Evolutionary conservation across 225 moss, liverwort and hornwort genomes (phyloP), one percentile per base, ranked within the genome.

Genomic region (Thuidium tamariscinum): DNA sequence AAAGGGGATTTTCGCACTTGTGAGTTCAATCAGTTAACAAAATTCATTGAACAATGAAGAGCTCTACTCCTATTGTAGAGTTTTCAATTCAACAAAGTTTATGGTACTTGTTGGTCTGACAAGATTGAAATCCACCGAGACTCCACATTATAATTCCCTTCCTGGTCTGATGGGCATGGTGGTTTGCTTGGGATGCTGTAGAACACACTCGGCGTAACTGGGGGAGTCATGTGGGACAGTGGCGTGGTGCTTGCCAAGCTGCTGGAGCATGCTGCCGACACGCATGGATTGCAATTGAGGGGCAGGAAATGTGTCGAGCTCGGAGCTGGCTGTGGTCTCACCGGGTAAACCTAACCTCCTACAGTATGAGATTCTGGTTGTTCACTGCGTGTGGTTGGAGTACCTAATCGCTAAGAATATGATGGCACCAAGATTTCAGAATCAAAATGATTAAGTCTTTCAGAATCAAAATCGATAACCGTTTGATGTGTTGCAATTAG

Each of bases 171-270:
- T 84, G 90, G 78, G 65, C 59, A 54, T 88, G 39, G 42, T 67
- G 82, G 54, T 82, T 30, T 13, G 41, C 70, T 66, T 81, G 86
- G 84, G 84, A 87, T 84, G 82, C 57, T 80, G 74, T 91, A 94
- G 93, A 91, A 92, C 89, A 90, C 88, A 60, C 93, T 94, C 13
- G 98, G 98, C n/a, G 95, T 97, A 69, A 98, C 98, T 20, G 98
- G 98, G 59, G 97, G 95, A 56, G 95, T 98, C 78, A 95, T 98
- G 95, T 98, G 98, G 98, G 97, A 98, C 89, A 97, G 97, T 83
- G 98, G 95, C 39, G 95, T 98, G 74, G 90, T 98, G 81, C 93
- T 98, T 74, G 95, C 96, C 86, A 98, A 96, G 92, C 92, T 98
- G 75, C 85, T 97, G 87, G 98, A 98, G 92, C 95, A 98, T 63